Evolutionary conservation across 768 basidiomycete genomes (phyloP).

Genomic region (Leucocoprinus birnbaumii): DNA sequence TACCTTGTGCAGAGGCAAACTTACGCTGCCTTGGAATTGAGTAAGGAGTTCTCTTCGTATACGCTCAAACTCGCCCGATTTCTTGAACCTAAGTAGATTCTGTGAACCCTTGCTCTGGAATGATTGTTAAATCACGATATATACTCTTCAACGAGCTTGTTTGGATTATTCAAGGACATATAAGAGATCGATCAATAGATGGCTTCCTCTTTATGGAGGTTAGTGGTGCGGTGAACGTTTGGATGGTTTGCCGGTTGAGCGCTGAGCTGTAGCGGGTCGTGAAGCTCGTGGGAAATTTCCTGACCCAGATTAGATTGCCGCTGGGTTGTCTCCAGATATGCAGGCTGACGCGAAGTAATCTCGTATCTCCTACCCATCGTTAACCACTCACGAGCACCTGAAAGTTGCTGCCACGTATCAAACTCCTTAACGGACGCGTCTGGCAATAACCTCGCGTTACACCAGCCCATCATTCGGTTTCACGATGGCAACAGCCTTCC

Average conservation of each 20-base stretch:
- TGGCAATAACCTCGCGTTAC: background rate
- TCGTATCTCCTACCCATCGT: too few species aligned
- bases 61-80: slow-evolving; percentile 76
- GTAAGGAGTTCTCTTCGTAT: slow-evolving; percentile 61
- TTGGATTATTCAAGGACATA: slow-evolving; percentile 56
- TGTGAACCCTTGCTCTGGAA: slow-evolving; percentile 1
- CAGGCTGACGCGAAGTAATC: too few species aligned
- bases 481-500: slow-evolving; percentile 48
- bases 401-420: background rate
- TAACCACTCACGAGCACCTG: too few species aligned
- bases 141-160: slow-evolving; percentile 65
- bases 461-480: background rate
- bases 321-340: too few species aligned
- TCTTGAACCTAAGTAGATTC: slow-evolving; percentile 59
- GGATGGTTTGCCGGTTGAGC: too few species aligned
- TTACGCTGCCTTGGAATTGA: slow-evolving; percentile 45
- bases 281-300: too few species aligned
- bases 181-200: background rate
- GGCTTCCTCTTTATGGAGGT: background rate
- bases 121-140: slow-evolving; percentile 10
- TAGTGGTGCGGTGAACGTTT: too few species aligned
- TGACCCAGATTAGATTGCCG: too few species aligned
- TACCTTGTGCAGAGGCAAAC: background rate
- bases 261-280: too few species aligned
- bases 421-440: background rate